A percentile compares a stretch with the other conserved stretches of the same genome.
Evolutionary conservation across 257 asterid species (phyloP).

Genomic region (Rauvolfia tetraphylla): DNA sequence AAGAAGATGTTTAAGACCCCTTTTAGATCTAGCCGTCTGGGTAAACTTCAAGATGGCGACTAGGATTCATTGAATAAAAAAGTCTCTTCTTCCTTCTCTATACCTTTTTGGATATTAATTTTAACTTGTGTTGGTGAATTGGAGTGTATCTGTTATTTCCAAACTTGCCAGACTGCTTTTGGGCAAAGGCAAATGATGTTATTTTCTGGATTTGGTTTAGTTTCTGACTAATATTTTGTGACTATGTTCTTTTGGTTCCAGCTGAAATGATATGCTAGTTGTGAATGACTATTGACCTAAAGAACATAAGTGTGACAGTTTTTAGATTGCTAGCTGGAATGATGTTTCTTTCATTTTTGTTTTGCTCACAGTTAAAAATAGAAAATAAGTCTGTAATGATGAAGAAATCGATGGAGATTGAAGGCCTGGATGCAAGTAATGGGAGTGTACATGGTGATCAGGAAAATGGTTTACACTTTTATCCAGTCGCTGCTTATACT

Average conservation of each 20-base stretch:
- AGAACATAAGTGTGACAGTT: background rate
- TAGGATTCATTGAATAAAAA: background rate
- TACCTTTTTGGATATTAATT: background rate
- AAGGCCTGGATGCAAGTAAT: slow-evolving; percentile 37
- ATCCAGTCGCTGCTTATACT: slow-evolving; percentile 47
- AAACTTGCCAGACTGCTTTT: background rate
- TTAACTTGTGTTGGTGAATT: background rate
- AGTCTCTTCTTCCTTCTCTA: background rate
- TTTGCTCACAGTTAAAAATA: background rate
- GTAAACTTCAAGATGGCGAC: background rate
- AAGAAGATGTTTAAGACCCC: background rate
- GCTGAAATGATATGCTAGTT: background rate
- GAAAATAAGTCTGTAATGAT: background rate
- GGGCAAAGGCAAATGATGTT: background rate
- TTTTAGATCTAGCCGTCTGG: background rate
- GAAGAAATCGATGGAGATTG: slow-evolving; percentile 52
- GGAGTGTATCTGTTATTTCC: background rate
- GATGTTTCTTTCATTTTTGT: background rate
- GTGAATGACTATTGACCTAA: background rate
- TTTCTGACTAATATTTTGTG: background rate
- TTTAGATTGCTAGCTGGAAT: background rate
- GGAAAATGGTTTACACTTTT: slow-evolving; percentile 44
- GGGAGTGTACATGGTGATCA: slow-evolving; percentile 25
- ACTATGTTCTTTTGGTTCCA: background rate
- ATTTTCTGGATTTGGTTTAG: background rate